Evolutionary conservation across 352 stramenopile genomes (phyloP), one percentile per base, ranked within the genome.

Genomic region (Thalassiosira livingstoniorum): DNA sequence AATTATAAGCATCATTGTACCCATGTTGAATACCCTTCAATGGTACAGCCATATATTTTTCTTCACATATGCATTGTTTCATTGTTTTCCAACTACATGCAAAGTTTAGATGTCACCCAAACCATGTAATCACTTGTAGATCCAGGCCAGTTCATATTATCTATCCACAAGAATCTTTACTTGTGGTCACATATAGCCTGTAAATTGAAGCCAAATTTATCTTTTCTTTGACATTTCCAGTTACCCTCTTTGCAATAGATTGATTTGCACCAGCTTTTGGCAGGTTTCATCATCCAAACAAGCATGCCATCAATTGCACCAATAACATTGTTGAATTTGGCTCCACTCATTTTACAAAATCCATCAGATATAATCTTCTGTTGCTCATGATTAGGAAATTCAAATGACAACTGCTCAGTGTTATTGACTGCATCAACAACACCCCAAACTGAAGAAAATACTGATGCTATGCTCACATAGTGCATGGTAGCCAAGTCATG

Each of bases 141-240:
- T 31, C 57, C 55, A 32, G 67, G 37, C 23, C 43, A 63, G 10
- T 62, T 32, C 7, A 74, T 74, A 10, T 51, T 35, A 10, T 21
- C 54, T n/a, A n/a, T n/a, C 39, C 65, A 74, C 23, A 21, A 4
- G 23, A 74, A 43, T 64, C 35, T 18, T 31, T 23, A 25, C 32
- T 31, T 45, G n/a, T 74, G 34, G 57, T 80, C 61, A 35, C 57
- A 70, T n/a, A 71, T 58, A 2, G 54, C 72, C 54, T 73, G 57
- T 5, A 70, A 47, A 69, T 77, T 77, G 25, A 75, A 4, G 18
- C 77, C 75, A 68, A 63, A 79, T 43, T 84, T 84, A 27, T 79
- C 43, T 64, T 79, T 79, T 2, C 68, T 21, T 5, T 73, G 27
- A 58, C 55, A 85, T 47, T 21, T 39, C 21, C 73, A 85, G 11